phyloP scores from a whole-genome alignment of 768 basidiomycete species.

The Panus rudis region DNA sequence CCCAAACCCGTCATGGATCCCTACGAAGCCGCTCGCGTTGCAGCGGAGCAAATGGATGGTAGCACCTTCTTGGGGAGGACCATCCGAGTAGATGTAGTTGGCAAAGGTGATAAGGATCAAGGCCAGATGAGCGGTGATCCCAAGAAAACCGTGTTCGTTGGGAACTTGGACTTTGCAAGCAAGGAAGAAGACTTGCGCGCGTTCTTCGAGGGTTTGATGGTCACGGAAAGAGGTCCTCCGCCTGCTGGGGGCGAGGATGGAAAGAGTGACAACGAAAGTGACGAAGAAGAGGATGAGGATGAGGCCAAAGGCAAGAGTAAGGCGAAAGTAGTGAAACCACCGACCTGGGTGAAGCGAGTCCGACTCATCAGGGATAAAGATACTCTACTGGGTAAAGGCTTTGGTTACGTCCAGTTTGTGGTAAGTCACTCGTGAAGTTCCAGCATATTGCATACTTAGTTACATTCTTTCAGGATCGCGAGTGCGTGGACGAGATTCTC shows the following conservation, averaged over 20 bases:
- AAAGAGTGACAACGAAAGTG: constrained; percentile 21
- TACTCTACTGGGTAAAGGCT: constrained; percentile 92
- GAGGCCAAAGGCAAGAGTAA: constrained; percentile 11
- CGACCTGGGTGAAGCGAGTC: constrained; percentile 74
- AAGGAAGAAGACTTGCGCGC: constrained; percentile 84
- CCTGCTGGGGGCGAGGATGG: constrained; percentile 22
- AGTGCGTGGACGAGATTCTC: constrained; percentile 89
- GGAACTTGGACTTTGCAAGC: constrained; percentile 87
- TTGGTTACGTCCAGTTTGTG: constrained; percentile 84
- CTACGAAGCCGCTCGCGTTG: constrained; percentile 57
- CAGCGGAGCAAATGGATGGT: constrained; percentile 58
- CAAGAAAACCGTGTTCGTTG: constrained; percentile 81
- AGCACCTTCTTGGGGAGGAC: constrained; percentile 69
- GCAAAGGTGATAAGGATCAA: constrained; percentile 23
- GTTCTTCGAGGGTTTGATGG: constrained; percentile 79
- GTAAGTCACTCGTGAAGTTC: constrained; percentile 39
- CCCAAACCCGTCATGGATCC: constrained; percentile 49
- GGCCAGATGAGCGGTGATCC: constrained; percentile 49
- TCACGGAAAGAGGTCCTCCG: constrained; percentile 61
- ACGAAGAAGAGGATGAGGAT: constrained; percentile 18
- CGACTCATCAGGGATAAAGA: constrained; percentile 84
- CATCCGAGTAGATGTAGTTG: constrained; percentile 72
- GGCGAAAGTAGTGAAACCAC: constrained; percentile 31
- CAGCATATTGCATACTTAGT: constrained; percentile 3
- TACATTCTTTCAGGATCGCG: constrained; percentile 55